phyloP scores from a whole-genome alignment of 441 rosid species.

The Flueggea neowawraea region DNA sequence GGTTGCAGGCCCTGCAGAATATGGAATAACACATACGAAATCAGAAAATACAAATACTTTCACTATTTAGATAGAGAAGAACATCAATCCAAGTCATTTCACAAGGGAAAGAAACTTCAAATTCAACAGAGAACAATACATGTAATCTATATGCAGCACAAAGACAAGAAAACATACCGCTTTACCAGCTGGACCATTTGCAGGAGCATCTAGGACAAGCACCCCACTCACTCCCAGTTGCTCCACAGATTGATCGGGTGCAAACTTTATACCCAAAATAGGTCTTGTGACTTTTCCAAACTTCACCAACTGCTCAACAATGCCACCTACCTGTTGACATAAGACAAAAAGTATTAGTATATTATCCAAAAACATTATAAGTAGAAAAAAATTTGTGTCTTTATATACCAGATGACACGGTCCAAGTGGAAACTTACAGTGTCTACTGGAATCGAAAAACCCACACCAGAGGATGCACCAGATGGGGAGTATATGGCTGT shows the following conservation, averaged over 20 bases:
- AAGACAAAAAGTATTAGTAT: slow-evolving; percentile 6
- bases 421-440: slow-evolving; percentile 53
- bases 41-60: not conserved
- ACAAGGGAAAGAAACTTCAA: not conserved
- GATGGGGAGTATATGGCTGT: slow-evolving; percentile 99
- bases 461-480: slow-evolving; percentile 99
- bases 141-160: not conserved
- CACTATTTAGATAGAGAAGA: not conserved
- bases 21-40: slow-evolving; percentile 1
- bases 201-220: slow-evolving; percentile 93
- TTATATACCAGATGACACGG: not conserved
- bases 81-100: slow-evolving; percentile 7
- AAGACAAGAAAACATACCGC: slow-evolving; percentile 50
- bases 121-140: not conserved
- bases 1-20: slow-evolving; percentile 69
- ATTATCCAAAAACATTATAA: slow-evolving; percentile 7
- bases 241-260: slow-evolving; percentile 98
- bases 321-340: slow-evolving; percentile 72
- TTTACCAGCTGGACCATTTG: slow-evolving; percentile 95
- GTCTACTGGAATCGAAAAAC: slow-evolving; percentile 98
- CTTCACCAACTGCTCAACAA: slow-evolving; percentile 88
- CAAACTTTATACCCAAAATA: slow-evolving; percentile 92
- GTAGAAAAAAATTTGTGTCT: not conserved
- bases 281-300: slow-evolving; percentile 94
- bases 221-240: slow-evolving; percentile 98